A percentile compares a stretch with the other conserved stretches of the same genome.
These are phyloP conservation scores for Hemileia vastatrix DNA, from an alignment of 1,284 basidiomycete genomes.

Conservation along the genomic window DNA sequence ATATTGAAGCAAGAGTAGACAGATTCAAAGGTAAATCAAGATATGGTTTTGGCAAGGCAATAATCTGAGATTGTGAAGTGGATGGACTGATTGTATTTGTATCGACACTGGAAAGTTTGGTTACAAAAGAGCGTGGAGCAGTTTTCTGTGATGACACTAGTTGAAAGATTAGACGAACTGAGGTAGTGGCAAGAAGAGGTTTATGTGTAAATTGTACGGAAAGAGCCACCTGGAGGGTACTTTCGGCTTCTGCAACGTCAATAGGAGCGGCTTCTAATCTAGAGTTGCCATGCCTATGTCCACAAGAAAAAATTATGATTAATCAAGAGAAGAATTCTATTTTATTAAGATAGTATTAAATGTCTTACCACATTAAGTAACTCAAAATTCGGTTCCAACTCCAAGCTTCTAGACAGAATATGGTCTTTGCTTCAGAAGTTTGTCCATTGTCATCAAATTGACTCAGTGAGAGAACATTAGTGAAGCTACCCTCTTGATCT, in stretches of 20 bases:
- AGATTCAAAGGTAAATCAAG: constrained; percentile 5
- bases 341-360: neutral
- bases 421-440: neutral
- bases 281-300: constrained; percentile 15
- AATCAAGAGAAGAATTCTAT: neutral
- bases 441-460: neutral
- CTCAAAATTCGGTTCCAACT: constrained; percentile 15
- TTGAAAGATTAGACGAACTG: constrained; percentile 9
- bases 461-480: neutral
- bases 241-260: constrained; percentile 15
- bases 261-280: constrained; percentile 11
- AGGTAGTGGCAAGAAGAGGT: neutral
- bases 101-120: too few species aligned
- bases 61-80: neutral
- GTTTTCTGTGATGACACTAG: too few species aligned
- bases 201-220: neutral
- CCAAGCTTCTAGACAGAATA: constrained; percentile 15
- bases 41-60: constrained; percentile 11
- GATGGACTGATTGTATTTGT: too few species aligned
- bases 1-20: neutral
- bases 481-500: constrained; percentile 1
- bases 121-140: too few species aligned
- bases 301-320: neutral
- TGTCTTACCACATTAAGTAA: constrained; percentile 18
- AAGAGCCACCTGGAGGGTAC: neutral